Evolutionary conservation across 805 yeast species (phyloP), one percentile per base, ranked within the genome.

Genomic region (Nematodospora valgi): DNA sequence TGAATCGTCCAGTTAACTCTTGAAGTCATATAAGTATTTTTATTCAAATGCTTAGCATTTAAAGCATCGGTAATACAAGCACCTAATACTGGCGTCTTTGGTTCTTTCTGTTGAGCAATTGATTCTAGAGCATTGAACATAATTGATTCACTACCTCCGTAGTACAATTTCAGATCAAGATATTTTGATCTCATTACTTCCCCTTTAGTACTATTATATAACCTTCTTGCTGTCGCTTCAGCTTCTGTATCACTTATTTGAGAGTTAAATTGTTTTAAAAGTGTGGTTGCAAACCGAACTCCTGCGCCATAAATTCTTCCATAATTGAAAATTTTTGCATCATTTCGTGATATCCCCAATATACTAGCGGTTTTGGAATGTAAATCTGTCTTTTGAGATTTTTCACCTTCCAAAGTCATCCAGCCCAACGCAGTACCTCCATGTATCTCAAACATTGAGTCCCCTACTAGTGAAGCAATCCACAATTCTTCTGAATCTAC

Each of bases 251-350:
- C 91, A 4, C 78, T 54, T 20, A 88, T 56, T 2, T 63, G 58
- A 0, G 94, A 84, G 50, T 88, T 87, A 61, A 88, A 89, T 51
- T 84, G 88, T 48, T 85, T 82, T 41, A 93, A 66, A 27, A 89
- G 62, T n/a, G 83, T 76, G 0, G 87, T 74, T 0, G 98, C 96
- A 62, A 88, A 93, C 47, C 80, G 83, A 13, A 82, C 79, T 2
- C 99, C 99, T 0, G 99, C 98, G 15, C 99, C 99, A 60, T 93
- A 93, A 27, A 93, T 93, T 43, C 99, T 73, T 20, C 98, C 98
- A 61, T 93, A 93, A 54, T 93, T 93, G 70, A 93, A 94, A 6
- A 89, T 78, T 50, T 93, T 93, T 5, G 98, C 98, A 44, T 93
- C 95, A 49, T 82, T 80, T 57, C 99, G 72, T 17, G 85, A 77